Evolutionary conservation across 495 filamentous ascomycete genomes (phyloP).

Genomic region (Articulospora tetracladia): DNA sequence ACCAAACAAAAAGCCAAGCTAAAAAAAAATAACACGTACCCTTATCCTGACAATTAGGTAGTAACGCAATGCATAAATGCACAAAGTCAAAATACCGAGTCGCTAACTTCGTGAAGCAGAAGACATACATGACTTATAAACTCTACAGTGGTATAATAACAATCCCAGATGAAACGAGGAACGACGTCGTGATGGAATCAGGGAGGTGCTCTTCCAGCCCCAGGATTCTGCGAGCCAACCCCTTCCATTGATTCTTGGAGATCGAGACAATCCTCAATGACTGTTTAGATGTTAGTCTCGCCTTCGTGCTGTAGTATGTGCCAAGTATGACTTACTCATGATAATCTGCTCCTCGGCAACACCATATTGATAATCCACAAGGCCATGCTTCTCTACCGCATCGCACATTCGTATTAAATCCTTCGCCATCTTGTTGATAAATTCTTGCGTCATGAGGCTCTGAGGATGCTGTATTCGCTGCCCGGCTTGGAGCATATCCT

Average conservation of each 20-base stretch:
- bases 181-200: not conserved
- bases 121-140: not conserved
- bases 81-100: not conserved
- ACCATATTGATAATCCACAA: constrained; percentile 96
- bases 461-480: constrained; percentile 56
- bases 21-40: not conserved
- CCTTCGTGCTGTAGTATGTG: not conserved
- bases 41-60: no score
- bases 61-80: not conserved
- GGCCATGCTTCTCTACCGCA: constrained; percentile 76
- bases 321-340: constrained; percentile 52
- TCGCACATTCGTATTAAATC: constrained; percentile 82
- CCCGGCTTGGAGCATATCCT: constrained; percentile 66
- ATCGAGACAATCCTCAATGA: constrained; percentile 64
- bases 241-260: constrained; percentile 41
- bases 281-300: constrained; percentile 33
- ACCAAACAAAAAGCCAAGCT: not conserved
- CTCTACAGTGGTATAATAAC: not conserved
- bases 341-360: constrained; percentile 95
- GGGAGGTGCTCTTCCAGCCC: constrained; percentile 12
- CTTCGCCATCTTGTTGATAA: constrained; percentile 73
- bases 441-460: constrained; percentile 62
- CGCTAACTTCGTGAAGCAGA: not conserved
- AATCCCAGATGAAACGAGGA: not conserved
- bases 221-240: not conserved